These are phyloP conservation scores for Apophysomyces elegans DNA, from an alignment of 371 early-diverging fungal genomes.

Conservation along the genomic window DNA sequence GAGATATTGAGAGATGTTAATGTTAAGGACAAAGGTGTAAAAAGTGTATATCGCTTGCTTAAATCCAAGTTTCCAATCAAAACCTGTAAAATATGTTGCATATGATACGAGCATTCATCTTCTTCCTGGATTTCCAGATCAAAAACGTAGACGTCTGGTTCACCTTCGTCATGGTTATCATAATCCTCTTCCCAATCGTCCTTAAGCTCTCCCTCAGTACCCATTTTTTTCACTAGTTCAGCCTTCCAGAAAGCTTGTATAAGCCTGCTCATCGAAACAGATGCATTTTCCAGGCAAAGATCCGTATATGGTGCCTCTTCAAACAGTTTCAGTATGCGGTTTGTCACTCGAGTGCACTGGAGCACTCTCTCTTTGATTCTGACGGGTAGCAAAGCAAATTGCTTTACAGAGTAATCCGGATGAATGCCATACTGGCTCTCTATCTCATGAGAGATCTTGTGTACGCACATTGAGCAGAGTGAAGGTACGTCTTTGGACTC, in stretches of 20 bases:
- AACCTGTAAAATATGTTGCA: neutral
- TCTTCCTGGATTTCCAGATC: neutral
- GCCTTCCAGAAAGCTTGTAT: constrained; percentile 14
- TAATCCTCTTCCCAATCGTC: constrained; percentile 20
- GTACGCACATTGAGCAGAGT: neutral
- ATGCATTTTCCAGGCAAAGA: constrained; percentile 10
- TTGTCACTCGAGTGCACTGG: constrained; percentile 10
- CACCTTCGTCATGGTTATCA: constrained; percentile 11
- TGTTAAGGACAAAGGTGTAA: constrained; percentile 21
- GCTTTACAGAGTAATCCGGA: neutral
- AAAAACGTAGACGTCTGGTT: neutral
- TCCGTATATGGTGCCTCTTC: constrained; percentile 12
- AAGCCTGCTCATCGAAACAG: constrained; percentile 11
- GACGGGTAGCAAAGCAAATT: constrained; percentile 1
- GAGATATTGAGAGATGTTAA: constrained; percentile 27
- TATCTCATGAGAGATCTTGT: neutral
- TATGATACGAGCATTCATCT: constrained; percentile 1
- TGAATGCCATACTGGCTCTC: neutral
- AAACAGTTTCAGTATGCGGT: constrained; percentile 8
- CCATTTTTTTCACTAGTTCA: neutral
- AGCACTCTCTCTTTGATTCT: constrained; percentile 16
- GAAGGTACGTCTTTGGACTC: neutral
- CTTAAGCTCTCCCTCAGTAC: neutral
- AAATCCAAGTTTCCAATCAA: neutral
- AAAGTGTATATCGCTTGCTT: neutral